A percentile compares a stretch with the other conserved stretches of the same genome.
Conservation (phyloP, 2,329 filamentous ascomycete genomes). For the Orbilia javanica region DNA sequence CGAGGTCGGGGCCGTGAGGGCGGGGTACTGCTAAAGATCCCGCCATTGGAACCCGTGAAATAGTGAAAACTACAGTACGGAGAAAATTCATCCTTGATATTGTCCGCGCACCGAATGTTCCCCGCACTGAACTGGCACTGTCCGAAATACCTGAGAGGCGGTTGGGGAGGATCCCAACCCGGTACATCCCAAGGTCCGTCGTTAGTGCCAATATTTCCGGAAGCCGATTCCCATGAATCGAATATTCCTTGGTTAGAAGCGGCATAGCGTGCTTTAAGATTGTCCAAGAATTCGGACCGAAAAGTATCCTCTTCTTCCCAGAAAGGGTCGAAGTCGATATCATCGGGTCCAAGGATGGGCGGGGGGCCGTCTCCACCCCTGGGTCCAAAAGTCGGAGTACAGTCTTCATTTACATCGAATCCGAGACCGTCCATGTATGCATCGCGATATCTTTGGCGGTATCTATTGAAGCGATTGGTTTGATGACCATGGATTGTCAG, state of each 20-base stretch:
- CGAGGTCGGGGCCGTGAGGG: neutral
- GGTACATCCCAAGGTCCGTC: neutral
- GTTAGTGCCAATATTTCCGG: neutral
- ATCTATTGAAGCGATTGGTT: neutral
- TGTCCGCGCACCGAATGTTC: conserved; percentile 26
- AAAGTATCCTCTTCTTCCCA: conserved; percentile 32
- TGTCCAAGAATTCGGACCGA: conserved; percentile 35
- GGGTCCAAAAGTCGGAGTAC: neutral
- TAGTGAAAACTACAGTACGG: conserved; percentile 43
- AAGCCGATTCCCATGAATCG: conserved; percentile 17
- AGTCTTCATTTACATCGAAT: neutral
- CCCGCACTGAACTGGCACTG: conserved; percentile 27
- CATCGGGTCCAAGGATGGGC: neutral
- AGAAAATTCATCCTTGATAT: conserved; percentile 2
- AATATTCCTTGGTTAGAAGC: neutral
- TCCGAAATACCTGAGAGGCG: neutral
- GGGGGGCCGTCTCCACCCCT: neutral
- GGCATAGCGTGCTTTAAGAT: conserved; percentile 24
- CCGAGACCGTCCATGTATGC: no score
- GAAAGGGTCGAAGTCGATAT: neutral
- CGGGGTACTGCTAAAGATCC: neutral
- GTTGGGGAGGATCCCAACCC: neutral
- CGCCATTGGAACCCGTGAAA: neutral
- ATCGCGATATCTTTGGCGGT: neutral
- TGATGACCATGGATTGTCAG: neutral